Evolutionary conservation across 2,329 filamentous ascomycete genomes (phyloP), one percentile per base, ranked within the genome.

Genomic region (Pseudogymnoascus sp.): DNA sequence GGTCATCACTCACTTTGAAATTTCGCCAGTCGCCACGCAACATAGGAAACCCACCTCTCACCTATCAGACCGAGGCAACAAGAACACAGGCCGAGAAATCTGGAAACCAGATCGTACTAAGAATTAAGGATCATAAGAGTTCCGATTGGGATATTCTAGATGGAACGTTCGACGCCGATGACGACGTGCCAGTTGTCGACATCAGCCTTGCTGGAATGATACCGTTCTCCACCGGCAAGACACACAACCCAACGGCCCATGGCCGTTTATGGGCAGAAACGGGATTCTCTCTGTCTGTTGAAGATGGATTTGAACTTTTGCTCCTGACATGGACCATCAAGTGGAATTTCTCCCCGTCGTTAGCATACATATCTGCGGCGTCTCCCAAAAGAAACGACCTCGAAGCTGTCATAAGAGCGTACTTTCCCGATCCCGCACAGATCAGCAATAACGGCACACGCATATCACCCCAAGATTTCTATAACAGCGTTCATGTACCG

Each of bases 401-500:
- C 6, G 38, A 57, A 77, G 58, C 60, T 11, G 61, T 70, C 2
- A 35, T 72, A 5, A 35, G 60, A 16, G 59, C 57, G 20, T 71
- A 71, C 43, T 71, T 70, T 60, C 68, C 67, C 8, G 64, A 71
- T 59, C 59, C 63, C 16, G 35, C 22, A 16, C 32, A 43, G 54
- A 60, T 64, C 12, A 22, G 38, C 30, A 38, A 25, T 20, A 64
- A 39, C 81, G 79, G 77, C 6, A 32, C 47, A 9, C 47, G 47
- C 9, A 14, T 39, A 38, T 73, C 74, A 3, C 75, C 80, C 9
- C 76, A 78, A 57, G 79, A 82, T 62, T 92, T 92, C 69, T 92
- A 91, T 67, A 80, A 88, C 59, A 83, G 83, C 14, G 85, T 88
- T 1, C 81, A 85, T 67, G 79, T 86, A 1, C 85, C 89, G 1